phyloP scores from a whole-genome alignment of 2,329 filamentous ascomycete species.

The Sporothrix euskadiensis region DNA sequence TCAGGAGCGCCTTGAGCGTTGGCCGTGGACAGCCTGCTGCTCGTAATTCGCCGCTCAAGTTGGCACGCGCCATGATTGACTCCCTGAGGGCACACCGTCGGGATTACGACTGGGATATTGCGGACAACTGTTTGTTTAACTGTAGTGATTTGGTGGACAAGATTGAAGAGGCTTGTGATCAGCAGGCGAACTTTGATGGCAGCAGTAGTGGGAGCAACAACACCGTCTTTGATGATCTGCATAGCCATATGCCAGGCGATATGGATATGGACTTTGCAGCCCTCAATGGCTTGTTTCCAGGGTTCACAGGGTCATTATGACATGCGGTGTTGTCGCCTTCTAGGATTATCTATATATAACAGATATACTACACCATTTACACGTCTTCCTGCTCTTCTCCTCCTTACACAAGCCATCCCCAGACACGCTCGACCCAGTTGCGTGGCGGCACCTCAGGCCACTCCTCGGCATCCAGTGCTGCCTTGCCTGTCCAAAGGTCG shows the following conservation, averaged over 20 bases:
- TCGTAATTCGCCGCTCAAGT: background rate
- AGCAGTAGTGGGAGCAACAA: background rate
- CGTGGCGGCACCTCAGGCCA: conserved; percentile 46
- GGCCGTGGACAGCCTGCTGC: background rate
- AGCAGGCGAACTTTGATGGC: background rate
- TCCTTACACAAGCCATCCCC: conserved; percentile 50
- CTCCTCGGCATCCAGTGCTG: conserved; percentile 54
- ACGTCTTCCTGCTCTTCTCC: background rate
- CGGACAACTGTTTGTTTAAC: conserved; percentile 16
- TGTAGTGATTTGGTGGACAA: conserved; percentile 18
- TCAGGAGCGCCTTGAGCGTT: background rate
- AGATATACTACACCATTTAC: background rate
- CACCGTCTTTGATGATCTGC: background rate
- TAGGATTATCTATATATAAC: background rate
- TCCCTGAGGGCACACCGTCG: background rate
- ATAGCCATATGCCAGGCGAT: background rate
- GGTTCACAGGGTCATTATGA: background rate
- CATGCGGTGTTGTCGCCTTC: background rate
- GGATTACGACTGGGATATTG: conserved; percentile 10
- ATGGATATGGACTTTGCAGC: conserved; percentile 3
- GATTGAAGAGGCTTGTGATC: conserved; percentile 16
- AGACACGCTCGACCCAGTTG: conserved; percentile 54
- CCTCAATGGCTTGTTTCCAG: background rate
- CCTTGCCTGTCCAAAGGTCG: conserved; percentile 49
- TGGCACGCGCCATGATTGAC: background rate